These are phyloP conservation scores for Babesia microti DNA, from an alignment of 169 alveolate genomes.

Conservation along the genomic window DNA sequence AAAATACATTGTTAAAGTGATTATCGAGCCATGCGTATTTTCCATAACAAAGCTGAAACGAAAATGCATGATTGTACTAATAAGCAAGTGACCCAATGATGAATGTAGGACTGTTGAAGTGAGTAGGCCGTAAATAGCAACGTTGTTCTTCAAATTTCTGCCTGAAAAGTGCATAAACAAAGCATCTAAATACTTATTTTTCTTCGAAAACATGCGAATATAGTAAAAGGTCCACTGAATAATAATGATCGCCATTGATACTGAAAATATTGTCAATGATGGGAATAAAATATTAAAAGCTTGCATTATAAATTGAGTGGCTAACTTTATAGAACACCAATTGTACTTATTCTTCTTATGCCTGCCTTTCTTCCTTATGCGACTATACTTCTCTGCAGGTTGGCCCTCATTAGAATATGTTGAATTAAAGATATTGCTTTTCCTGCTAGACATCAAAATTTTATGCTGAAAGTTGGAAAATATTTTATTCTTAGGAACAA, in stretches of 20 bases:
- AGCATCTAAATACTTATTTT: neutral
- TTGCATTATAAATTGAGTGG: constrained; percentile 1
- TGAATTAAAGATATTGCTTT: too few relatives aligned
- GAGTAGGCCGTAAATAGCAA: constrained; percentile 23
- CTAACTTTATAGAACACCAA: too few relatives aligned
- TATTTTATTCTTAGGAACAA: too few relatives aligned
- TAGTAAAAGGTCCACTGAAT: constrained; percentile 33
- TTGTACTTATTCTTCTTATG: too few relatives aligned
- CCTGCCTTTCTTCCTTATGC: too few relatives aligned
- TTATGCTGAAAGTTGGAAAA: too few relatives aligned
- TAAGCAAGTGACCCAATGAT: constrained; percentile 28
- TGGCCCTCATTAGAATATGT: constrained; percentile 3
- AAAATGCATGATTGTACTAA: constrained; percentile 44
- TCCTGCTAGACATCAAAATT: too few relatives aligned
- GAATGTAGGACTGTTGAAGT: constrained; percentile 41
- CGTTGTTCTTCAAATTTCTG: constrained; percentile 7
- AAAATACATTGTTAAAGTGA: constrained; percentile 23
- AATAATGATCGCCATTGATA: constrained; percentile 17
- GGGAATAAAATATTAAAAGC: constrained; percentile 11
- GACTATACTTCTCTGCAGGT: neutral
- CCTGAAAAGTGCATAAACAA: constrained; percentile 41
- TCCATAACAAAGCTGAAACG: constrained; percentile 44
- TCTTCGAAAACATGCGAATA: constrained; percentile 2
- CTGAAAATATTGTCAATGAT: constrained; percentile 6
- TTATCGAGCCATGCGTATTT: constrained; percentile 18